Percentiles rank a stretch among this genome's conserved stretches.
phyloP scores from a whole-genome alignment of 306 rosid genomes.

The Sicyos edulis region DNA sequence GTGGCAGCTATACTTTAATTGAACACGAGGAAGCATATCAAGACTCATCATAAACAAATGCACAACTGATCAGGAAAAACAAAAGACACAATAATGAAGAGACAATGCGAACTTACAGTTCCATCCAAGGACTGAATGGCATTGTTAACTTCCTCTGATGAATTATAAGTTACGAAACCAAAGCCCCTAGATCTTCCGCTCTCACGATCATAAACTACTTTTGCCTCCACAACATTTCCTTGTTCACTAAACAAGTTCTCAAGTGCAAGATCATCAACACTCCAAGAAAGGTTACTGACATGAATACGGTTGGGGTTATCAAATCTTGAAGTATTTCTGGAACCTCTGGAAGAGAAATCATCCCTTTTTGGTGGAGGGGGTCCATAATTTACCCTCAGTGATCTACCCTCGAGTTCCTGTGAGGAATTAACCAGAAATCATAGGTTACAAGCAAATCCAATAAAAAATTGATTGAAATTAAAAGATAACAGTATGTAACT shows the following conservation, averaged over 20 bases:
- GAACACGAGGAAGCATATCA: not conserved
- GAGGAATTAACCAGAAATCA: slow-evolving; percentile 12
- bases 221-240: slow-evolving; percentile 84
- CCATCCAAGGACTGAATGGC: slow-evolving; percentile 80
- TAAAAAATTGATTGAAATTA: not conserved
- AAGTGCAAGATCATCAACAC: slow-evolving; percentile 73
- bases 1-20: not conserved
- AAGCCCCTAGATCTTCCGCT: slow-evolving; percentile 95
- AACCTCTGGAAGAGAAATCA: slow-evolving; percentile 34
- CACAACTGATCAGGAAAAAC: too few species aligned
- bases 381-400: slow-evolving; percentile 76
- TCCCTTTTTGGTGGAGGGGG: slow-evolving; percentile 65
- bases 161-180: slow-evolving; percentile 73
- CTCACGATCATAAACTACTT: slow-evolving; percentile 83
- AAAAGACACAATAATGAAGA: too few species aligned
- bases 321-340: slow-evolving; percentile 27
- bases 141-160: slow-evolving; percentile 57
- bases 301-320: slow-evolving; percentile 51
- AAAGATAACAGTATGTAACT: too few species aligned
- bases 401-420: slow-evolving; percentile 75
- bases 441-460: slow-evolving; percentile 18
- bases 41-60: too few species aligned
- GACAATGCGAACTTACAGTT: slow-evolving; percentile 51
- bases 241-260: slow-evolving; percentile 64
- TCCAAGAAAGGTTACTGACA: slow-evolving; percentile 91